A percentile compares a stretch with the other conserved stretches of the same genome.
These are phyloP conservation scores for Diatrype stigma DNA, from an alignment of 2,329 filamentous ascomycete genomes.

Conservation along the genomic window DNA sequence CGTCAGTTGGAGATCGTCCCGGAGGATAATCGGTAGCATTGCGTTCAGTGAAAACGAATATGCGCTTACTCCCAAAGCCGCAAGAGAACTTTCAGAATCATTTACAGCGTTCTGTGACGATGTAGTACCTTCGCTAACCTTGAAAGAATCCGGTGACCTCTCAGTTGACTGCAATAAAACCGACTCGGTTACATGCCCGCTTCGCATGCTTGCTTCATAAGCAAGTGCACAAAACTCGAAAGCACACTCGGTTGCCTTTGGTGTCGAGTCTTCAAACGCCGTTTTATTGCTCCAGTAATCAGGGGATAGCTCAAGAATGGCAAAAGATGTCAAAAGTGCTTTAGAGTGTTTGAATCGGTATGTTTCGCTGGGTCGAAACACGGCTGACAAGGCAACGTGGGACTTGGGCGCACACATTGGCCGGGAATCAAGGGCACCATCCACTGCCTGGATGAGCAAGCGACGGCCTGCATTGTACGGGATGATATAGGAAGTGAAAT, in stretches of 20 bases:
- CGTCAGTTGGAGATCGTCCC: constrained; percentile 3
- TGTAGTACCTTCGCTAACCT: too few relatives aligned
- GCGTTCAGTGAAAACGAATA: too few relatives aligned
- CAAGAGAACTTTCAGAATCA: background rate
- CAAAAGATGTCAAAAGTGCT: constrained; percentile 4
- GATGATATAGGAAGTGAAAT: constrained; percentile 1
- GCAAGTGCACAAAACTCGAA: constrained; percentile 4
- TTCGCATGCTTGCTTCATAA: constrained; percentile 1
- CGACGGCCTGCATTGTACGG: background rate
- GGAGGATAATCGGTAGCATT: too few relatives aligned
- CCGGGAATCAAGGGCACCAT: background rate
- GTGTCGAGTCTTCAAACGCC: background rate
- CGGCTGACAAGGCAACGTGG: background rate
- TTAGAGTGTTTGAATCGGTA: constrained; percentile 6
- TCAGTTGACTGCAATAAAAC: background rate
- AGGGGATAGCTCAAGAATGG: background rate
- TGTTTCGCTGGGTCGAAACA: constrained; percentile 2
- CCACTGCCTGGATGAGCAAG: background rate
- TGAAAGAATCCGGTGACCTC: background rate
- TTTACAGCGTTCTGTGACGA: too few relatives aligned
- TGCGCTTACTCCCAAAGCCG: background rate
- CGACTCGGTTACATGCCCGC: background rate
- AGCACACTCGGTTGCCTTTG: constrained; percentile 8
- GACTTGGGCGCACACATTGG: background rate
- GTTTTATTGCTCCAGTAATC: constrained; percentile 4